Evolutionary conservation across 306 rosid genomes (phyloP).

Genomic region (Ceratonia siliqua): DNA sequence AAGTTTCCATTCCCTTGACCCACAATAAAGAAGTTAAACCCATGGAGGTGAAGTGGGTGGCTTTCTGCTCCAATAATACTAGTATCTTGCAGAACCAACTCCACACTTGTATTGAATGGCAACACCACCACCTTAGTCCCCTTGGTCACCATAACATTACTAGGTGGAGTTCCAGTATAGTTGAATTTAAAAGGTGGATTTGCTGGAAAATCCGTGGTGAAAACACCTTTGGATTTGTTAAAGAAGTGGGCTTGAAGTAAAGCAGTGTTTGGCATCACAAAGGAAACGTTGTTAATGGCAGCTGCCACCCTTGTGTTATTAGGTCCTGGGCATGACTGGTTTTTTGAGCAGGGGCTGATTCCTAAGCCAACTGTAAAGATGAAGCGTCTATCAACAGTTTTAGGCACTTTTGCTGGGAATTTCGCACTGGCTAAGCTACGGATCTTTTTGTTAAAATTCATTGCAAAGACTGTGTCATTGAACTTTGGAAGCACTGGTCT

Average conservation of each 20-base stretch:
- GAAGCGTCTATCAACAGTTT: slow-evolving; percentile 46
- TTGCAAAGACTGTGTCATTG: slow-evolving; percentile 63
- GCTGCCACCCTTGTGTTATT: slow-evolving; percentile 62
- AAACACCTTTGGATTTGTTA: slow-evolving; percentile 53
- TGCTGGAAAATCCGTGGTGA: slow-evolving; percentile 62
- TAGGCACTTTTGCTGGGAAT: slow-evolving; percentile 69
- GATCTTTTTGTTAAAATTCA: slow-evolving; percentile 46
- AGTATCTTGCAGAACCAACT: slow-evolving; percentile 69
- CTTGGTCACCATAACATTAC: slow-evolving; percentile 41
- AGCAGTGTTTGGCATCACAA: slow-evolving; percentile 66
- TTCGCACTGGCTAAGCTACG: slow-evolving; percentile 51
- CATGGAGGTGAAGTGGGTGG: slow-evolving; percentile 86
- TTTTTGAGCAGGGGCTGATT: slow-evolving; percentile 49
- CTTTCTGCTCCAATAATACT: slow-evolving; percentile 70
- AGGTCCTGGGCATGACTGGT: slow-evolving; percentile 57
- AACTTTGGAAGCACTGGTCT: slow-evolving; percentile 54
- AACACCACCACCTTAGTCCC: slow-evolving; percentile 64
- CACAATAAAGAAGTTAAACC: slow-evolving; percentile 72
- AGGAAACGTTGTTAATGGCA: slow-evolving; percentile 62
- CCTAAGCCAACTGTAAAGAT: slow-evolving; percentile 76
- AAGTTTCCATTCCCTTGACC: slow-evolving; percentile 72
- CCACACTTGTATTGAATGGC: slow-evolving; percentile 62
- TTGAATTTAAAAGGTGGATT: slow-evolving; percentile 69
- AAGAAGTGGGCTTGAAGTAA: slow-evolving; percentile 79
- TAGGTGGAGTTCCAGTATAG: slow-evolving; percentile 71